Conservation (phyloP, 208 protist species). For the Acanthamoeba sp. region DNA sequence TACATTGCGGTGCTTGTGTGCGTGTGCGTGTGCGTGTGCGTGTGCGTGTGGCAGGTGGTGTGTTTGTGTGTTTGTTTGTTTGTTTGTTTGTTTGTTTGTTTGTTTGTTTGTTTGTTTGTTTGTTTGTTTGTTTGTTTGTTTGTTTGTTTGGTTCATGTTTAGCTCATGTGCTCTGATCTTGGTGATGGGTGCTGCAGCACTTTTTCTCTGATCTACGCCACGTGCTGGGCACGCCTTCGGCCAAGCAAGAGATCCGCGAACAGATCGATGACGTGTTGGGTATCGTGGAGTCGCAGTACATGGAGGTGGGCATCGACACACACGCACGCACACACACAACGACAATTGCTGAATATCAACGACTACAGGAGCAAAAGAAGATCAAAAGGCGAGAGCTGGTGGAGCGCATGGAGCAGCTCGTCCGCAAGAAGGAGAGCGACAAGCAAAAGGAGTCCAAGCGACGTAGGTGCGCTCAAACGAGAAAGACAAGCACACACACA, state of each 20-base stretch:
- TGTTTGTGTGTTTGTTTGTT: too few relatives aligned
- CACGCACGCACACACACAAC: too few relatives aligned
- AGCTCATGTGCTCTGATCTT: too few relatives aligned
- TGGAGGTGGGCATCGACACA: neutral
- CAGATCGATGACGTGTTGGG: constrained; percentile 68
- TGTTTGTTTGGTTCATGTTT: too few relatives aligned
- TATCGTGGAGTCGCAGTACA: constrained; percentile 58
- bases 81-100: too few relatives aligned
- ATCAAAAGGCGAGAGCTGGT: constrained; percentile 61
- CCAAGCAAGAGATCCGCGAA: constrained; percentile 69
- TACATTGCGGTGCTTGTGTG: neutral
- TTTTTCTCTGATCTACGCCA: constrained; percentile 61
- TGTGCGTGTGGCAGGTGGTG: too few relatives aligned
- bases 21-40: too few relatives aligned
- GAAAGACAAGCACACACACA: neutral
- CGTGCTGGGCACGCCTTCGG: constrained; percentile 37
- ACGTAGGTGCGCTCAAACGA: neutral
- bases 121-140: too few relatives aligned
- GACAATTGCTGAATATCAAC: neutral
- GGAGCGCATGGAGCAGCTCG: constrained; percentile 35
- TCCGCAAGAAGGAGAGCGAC: constrained; percentile 21
- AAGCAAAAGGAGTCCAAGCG: constrained; percentile 17
- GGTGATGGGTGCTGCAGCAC: neutral
- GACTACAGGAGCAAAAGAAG: constrained; percentile 67
- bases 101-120: too few relatives aligned